Conservation (phyloP, 805 yeast species). For the Lipomyces lipofer region DNA sequence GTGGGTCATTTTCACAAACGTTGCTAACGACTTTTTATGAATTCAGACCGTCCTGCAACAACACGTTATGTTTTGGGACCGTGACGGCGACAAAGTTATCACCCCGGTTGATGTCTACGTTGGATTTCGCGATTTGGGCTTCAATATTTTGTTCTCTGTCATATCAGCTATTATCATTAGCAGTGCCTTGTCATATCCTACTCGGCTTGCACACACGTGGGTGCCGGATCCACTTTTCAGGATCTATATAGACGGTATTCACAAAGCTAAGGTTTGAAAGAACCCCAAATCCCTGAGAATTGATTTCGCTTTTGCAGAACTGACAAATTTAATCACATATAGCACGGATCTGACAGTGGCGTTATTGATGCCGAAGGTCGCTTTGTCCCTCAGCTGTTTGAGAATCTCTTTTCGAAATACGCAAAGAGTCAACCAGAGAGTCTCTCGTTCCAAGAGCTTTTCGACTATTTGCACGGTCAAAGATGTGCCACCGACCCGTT, state of each 20-base stretch:
- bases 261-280: slow-evolving; percentile 4
- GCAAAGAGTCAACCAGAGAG: not conserved
- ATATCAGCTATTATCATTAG: not conserved
- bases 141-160: not conserved
- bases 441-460: not conserved
- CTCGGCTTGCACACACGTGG: slow-evolving; percentile 1
- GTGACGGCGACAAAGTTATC: not conserved
- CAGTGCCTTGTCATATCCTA: slow-evolving; percentile 2
- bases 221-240: slow-evolving; percentile 4
- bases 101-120: not conserved
- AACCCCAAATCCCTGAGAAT: too few species aligned
- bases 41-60: slow-evolving; percentile 5
- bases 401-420: slow-evolving; percentile 4
- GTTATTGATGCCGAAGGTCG: slow-evolving; percentile 4
- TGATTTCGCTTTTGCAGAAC: too few species aligned
- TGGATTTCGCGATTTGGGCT: slow-evolving; percentile 4
- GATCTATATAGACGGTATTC: not conserved
- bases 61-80: slow-evolving; percentile 5
- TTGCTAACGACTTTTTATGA: too few species aligned
- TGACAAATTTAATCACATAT: too few species aligned
- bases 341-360: slow-evolving; percentile 2
- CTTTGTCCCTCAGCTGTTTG: slow-evolving; percentile 1
- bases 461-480: not conserved
- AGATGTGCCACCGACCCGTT: slow-evolving; percentile 2
- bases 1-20: too few species aligned